phyloP scores from a whole-genome alignment of 257 asterid genomes.

The Fraxinus americana region DNA sequence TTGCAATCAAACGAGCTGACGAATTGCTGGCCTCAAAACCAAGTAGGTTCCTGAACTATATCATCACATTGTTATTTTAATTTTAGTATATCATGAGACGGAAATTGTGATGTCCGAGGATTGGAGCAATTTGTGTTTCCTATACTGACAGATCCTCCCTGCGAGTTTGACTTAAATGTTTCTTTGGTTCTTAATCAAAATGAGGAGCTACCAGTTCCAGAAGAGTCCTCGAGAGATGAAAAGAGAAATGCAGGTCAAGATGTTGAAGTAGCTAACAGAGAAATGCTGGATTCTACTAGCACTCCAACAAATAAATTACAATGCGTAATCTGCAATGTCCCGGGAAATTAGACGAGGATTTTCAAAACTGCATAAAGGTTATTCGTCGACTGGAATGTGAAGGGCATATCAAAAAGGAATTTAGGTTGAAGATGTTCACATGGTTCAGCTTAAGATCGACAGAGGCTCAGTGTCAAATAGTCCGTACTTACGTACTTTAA shows the following conservation, averaged over 20 bases:
- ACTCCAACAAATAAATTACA: conserved; percentile 79
- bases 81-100: conserved; percentile 41
- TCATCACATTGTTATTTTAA: conserved; percentile 34
- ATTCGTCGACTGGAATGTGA: conserved; percentile 53
- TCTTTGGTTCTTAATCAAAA: conserved; percentile 80
- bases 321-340: conserved; percentile 38
- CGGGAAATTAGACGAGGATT: conserved; percentile 66
- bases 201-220: conserved; percentile 68
- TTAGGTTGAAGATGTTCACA: too few relatives aligned
- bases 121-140: too few relatives aligned
- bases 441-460: too few relatives aligned
- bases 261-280: conserved; percentile 36
- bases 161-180: conserved; percentile 62
- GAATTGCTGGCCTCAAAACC: conserved; percentile 55
- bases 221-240: conserved; percentile 70
- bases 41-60: conserved; percentile 32
- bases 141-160: too few relatives aligned
- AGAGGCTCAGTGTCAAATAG: too few relatives aligned
- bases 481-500: conserved; percentile 67
- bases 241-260: conserved; percentile 38
- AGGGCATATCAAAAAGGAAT: conserved; percentile 4
- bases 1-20: conserved; percentile 76
- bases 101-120: neutral
- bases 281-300: conserved; percentile 79
- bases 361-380: conserved; percentile 74